A percentile compares a stretch with the other conserved stretches of the same genome.
These are phyloP conservation scores for Pyronema domesticum DNA, from an alignment of 495 filamentous ascomycete species.

Conservation along the genomic window DNA sequence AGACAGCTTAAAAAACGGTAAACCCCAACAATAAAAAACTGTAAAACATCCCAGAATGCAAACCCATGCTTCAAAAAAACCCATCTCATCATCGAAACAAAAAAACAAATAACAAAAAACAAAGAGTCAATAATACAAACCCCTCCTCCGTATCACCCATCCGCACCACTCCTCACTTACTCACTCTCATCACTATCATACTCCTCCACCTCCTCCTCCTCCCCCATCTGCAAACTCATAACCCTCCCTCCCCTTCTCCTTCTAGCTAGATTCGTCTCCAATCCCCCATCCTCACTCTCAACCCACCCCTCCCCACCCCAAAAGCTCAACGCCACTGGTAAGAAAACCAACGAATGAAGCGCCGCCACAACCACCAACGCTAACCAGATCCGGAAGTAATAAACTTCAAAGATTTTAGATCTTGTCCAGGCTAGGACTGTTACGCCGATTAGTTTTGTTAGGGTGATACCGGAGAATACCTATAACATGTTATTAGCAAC, in stretches of 20 bases:
- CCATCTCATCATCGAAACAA: too few species aligned
- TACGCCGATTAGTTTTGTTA: slow-evolving; percentile 89
- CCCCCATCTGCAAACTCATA: not conserved
- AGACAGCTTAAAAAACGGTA: too few species aligned
- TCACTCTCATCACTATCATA: not conserved
- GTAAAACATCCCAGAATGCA: too few species aligned
- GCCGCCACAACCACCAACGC: slow-evolving; percentile 81
- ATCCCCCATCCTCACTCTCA: slow-evolving; percentile 26
- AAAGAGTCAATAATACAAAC: too few species aligned
- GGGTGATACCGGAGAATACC: slow-evolving; percentile 82
- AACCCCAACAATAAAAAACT: too few species aligned
- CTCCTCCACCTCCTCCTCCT: not conserved
- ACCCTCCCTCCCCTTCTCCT: not conserved
- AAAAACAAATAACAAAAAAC: too few species aligned
- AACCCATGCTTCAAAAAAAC: too few species aligned
- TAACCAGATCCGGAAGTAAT: slow-evolving; percentile 94
- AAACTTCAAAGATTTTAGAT: slow-evolving; percentile 98
- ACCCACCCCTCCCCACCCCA: slow-evolving; percentile 77
- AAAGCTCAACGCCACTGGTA: slow-evolving; percentile 77
- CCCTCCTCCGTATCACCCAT: too few species aligned
- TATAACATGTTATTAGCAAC: slow-evolving; percentile 6
- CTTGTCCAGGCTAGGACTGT: slow-evolving; percentile 82
- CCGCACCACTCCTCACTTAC: too few species aligned
- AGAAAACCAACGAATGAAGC: slow-evolving; percentile 70
- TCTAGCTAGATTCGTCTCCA: not conserved